Evolutionary conservation across 2,329 filamentous ascomycete species (phyloP).

Genomic region (Cercospora sp.): DNA sequence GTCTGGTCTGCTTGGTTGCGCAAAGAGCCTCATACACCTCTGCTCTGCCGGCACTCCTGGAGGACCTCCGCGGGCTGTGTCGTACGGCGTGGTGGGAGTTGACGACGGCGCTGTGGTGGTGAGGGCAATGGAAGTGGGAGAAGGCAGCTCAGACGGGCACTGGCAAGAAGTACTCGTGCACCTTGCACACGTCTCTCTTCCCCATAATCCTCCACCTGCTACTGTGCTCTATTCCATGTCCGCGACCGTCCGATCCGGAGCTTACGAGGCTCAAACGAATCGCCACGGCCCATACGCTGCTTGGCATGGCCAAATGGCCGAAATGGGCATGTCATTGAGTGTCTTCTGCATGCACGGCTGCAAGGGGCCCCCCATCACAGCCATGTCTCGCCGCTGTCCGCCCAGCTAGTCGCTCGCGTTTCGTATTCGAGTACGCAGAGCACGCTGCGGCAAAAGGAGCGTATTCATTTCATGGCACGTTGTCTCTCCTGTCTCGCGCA

Average conservation of each 20-base stretch:
- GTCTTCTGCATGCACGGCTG: neutral
- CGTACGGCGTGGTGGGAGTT: neutral
- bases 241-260: slow-evolving; percentile 4
- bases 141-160: neutral
- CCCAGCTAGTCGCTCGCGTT: neutral
- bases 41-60: slow-evolving; percentile 1
- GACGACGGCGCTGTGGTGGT: neutral
- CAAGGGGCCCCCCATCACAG: neutral
- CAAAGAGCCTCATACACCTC: neutral
- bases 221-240: neutral
- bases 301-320: slow-evolving; percentile 6
- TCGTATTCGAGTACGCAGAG: neutral
- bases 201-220: neutral
- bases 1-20: neutral
- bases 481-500: neutral
- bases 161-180: neutral
- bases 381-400: slow-evolving; percentile 1
- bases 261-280: slow-evolving; percentile 6
- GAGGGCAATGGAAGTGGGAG: neutral
- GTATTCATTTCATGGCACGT: neutral
- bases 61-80: neutral
- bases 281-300: neutral
- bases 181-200: neutral
- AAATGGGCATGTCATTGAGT: neutral
- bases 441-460: neutral